Evolutionary conservation across 2,329 filamentous ascomycete genomes (phyloP).

Genomic region (Exophiala dermatitidis): DNA sequence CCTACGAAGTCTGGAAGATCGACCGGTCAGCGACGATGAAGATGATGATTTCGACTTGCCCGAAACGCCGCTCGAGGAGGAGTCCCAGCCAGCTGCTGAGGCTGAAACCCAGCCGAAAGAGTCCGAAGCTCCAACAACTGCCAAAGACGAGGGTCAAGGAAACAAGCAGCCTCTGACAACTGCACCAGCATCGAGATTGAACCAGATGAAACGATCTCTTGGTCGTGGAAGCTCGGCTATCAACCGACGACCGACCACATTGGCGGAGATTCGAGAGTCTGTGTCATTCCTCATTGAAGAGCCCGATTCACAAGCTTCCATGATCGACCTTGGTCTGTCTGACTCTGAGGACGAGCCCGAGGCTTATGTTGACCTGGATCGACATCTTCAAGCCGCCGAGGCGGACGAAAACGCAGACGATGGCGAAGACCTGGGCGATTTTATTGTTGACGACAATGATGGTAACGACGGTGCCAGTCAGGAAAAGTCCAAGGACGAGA

Average conservation of each 20-base stretch:
- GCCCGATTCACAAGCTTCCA: conserved; percentile 32
- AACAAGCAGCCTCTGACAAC: conserved; percentile 30
- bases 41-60: conserved; percentile 58
- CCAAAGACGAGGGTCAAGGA: conserved; percentile 24
- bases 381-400: conserved; percentile 48
- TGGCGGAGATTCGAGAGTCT: conserved; percentile 75
- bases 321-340: conserved; percentile 46
- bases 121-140: conserved; percentile 35
- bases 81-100: conserved; percentile 14
- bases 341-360: conserved; percentile 36
- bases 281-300: conserved; percentile 76
- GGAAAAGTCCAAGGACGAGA: conserved; percentile 26
- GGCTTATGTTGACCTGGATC: conserved; percentile 37
- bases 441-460: conserved; percentile 28
- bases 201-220: conserved; percentile 52
- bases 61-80: conserved; percentile 32
- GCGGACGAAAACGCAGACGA: conserved; percentile 50
- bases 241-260: conserved; percentile 61
- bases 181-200: conserved; percentile 44
- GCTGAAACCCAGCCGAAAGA: conserved; percentile 28
- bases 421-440: conserved; percentile 27
- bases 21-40: conserved; percentile 63
- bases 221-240: conserved; percentile 61
- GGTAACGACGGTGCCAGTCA: too few species aligned
- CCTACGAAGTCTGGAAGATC: conserved; percentile 80